These are phyloP conservation scores for Pyrenophora teres DNA, from an alignment of 2,329 filamentous ascomycete genomes.

Conservation along the genomic window DNA sequence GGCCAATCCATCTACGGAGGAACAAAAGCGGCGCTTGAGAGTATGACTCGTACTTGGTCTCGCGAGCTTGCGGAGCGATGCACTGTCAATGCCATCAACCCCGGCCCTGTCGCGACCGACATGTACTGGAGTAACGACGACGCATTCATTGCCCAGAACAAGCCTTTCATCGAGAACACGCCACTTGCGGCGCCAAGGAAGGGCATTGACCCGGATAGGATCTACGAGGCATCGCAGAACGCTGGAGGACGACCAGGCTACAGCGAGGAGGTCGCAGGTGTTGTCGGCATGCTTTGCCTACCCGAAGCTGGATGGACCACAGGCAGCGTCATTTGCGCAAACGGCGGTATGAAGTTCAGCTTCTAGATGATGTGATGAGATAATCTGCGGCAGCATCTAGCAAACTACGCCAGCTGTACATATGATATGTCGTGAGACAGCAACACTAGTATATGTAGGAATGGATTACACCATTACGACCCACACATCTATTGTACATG, in stretches of 20 bases:
- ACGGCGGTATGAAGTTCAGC: conserved; percentile 68
- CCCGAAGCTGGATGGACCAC: conserved; percentile 77
- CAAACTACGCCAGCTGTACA: too few relatives aligned
- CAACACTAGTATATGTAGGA: too few relatives aligned
- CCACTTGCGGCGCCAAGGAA: conserved; percentile 67
- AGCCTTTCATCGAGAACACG: conserved; percentile 65
- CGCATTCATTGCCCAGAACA: conserved; percentile 63
- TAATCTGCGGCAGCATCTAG: too few relatives aligned
- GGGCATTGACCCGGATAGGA: conserved; percentile 64
- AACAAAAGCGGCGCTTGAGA: conserved; percentile 69
- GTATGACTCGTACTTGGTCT: conserved; percentile 72
- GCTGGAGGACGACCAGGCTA: conserved; percentile 64
- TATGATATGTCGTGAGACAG: too few relatives aligned
- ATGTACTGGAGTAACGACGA: conserved; percentile 65
- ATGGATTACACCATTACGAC: background rate
- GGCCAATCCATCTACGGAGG: conserved; percentile 67
- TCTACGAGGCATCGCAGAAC: conserved; percentile 50
- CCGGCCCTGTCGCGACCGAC: conserved; percentile 65
- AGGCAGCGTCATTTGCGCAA: conserved; percentile 78
- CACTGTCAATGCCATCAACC: conserved; percentile 70
- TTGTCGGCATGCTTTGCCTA: conserved; percentile 76
- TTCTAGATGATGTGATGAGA: conserved; percentile 15
- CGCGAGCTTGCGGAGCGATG: conserved; percentile 64
- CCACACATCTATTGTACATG: conserved; percentile 8
- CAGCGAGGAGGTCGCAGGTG: conserved; percentile 72